A percentile compares a stretch with the other conserved stretches of the same genome.
Evolutionary conservation across 805 yeast species (phyloP).

Genomic region (Candida parachauliodes): DNA sequence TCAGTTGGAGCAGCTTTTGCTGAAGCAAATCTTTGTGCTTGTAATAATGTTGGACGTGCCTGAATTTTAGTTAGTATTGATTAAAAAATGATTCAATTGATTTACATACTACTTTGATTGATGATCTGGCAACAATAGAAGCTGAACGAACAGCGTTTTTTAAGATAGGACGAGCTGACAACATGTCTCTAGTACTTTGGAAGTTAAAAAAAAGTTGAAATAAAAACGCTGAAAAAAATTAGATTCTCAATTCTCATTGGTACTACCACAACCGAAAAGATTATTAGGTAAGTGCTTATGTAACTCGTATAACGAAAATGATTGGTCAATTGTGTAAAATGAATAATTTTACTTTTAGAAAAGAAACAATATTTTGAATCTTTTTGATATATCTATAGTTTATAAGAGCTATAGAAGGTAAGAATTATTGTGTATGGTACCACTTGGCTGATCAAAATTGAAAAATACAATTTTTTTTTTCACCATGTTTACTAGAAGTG

Average conservation of each 20-base stretch:
- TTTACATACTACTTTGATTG: constrained; percentile 31
- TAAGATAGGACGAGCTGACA: constrained; percentile 80
- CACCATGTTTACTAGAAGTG: constrained; percentile 1
- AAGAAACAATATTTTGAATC: no score
- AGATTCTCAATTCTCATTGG: constrained; percentile 8
- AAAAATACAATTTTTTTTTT: no score
- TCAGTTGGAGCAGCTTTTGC: constrained; percentile 99
- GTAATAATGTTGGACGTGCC: constrained; percentile 69
- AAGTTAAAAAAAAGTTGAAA: constrained; percentile 5
- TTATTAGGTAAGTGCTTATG: neutral
- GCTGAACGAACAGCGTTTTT: constrained; percentile 84
- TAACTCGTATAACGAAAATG: neutral
- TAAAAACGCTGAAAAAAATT: constrained; percentile 8
- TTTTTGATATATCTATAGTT: no score
- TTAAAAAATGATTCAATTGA: neutral
- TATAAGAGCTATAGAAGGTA: no score
- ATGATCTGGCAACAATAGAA: constrained; percentile 38
- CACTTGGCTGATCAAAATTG: no score
- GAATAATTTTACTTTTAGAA: no score
- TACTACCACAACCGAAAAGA: constrained; percentile 3
- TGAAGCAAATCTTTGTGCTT: constrained; percentile 81
- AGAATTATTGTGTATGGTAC: no score
- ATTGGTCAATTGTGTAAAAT: neutral
- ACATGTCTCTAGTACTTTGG: constrained; percentile 43
- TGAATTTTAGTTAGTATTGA: constrained; percentile 35